Evolutionary conservation across 371 early-diverging fungal genomes (phyloP), one percentile per base, ranked within the genome.

Genomic region (Apophysomyces ossiformis): DNA sequence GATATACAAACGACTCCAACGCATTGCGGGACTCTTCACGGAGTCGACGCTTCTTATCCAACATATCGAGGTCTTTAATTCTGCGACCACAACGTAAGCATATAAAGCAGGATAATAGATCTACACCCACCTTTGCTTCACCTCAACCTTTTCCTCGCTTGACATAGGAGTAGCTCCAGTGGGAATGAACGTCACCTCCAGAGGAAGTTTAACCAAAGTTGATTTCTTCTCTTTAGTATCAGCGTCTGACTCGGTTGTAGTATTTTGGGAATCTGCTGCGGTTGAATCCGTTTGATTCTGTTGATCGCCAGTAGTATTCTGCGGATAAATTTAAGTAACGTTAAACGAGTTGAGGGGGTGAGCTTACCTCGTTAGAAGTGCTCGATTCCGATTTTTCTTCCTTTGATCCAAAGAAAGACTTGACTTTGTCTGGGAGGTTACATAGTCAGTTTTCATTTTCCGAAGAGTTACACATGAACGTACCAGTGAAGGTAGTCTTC

Each of bases 1-100:
- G 85, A 79, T 97, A 99, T 35, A 96, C 86, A 80, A 92, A 96
- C 0, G 93, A 83, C 74, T 99, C 99, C 35, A 99, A 87, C 50
- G 78, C 83, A 81, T 99, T 97, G 57, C 88, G 82, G 7, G 97
- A 93, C 71, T 91, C 93, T 73, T 95, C 95, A 45, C 89, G 91
- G 2, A 84, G 85, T 32, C 82, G 85, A 60, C 92, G 91, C 13
- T 83, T 79, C 39, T 60, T 46, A 61, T 83, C 84, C 36, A 73
- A 45, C 15, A 47, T 18, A 64, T 83, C 83, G 21, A 83, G 59
- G 38, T 62, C 50, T 13, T 60, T 21, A 26, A 84, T 78, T 60
- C 81, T 77, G 65, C 2, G 44, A 16, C 32, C n/a, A 57, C 2
- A 26, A 26, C 32, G 32, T 26, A 3, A 26, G 32, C 32, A 26